These are phyloP conservation scores for Limnanthes douglasii DNA, from an alignment of 345 rosid genomes.

Conservation along the genomic window DNA sequence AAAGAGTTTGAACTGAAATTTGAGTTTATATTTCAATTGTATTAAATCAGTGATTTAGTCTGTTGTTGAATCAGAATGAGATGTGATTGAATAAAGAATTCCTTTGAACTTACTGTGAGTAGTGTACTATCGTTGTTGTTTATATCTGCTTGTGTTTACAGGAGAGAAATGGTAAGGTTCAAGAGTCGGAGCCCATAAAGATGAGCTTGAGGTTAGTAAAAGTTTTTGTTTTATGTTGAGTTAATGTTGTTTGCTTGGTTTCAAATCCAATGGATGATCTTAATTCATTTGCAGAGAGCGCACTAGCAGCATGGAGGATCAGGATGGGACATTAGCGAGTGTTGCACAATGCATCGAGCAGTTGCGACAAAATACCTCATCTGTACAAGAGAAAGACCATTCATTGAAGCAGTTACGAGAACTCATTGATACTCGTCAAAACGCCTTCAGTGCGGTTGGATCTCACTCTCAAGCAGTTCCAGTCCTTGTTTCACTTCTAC, in stretches of 20 bases:
- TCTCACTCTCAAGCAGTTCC: conserved; percentile 99
- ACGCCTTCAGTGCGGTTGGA: conserved; percentile 97
- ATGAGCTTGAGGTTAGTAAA: conserved; percentile 77
- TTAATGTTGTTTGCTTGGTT: neutral
- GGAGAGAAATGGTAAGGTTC: conserved; percentile 81
- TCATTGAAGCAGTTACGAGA: conserved; percentile 82
- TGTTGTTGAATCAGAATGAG: no score
- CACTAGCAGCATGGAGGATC: conserved; percentile 92
- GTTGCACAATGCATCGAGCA: conserved; percentile 99
- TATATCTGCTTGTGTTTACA: conserved; percentile 24
- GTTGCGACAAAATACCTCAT: conserved; percentile 75
- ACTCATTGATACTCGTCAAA: conserved; percentile 86
- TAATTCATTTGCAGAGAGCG: conserved; percentile 75
- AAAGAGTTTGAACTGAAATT: no score
- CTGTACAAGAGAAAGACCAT: conserved; percentile 85
- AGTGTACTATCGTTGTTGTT: no score
- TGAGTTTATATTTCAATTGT: no score
- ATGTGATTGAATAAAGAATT: no score
- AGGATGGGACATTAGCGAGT: conserved; percentile 97
- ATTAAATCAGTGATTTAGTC: no score
- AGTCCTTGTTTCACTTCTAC: conserved; percentile 97
- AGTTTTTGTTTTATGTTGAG: neutral
- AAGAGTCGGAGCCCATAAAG: conserved; percentile 92
- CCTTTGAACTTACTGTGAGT: no score
- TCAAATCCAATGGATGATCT: no score